These are phyloP conservation scores for Linum usitatissimum DNA, from an alignment of 345 rosid species.

Conservation along the genomic window DNA sequence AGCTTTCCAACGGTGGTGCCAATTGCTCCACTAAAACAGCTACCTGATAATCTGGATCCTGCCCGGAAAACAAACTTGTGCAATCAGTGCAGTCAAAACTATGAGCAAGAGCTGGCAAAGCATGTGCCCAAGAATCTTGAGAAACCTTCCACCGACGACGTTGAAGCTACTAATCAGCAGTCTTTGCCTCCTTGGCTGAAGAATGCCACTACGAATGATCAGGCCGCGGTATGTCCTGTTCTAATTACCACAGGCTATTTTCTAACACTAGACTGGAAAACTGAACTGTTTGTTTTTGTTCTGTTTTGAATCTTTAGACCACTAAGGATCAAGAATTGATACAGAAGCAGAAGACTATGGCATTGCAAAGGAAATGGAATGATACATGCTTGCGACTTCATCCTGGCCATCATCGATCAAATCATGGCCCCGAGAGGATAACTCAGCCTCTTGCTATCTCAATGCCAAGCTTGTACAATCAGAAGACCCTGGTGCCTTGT, in stretches of 20 bases:
- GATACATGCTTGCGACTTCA: constrained; percentile 55
- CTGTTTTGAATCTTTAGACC: constrained; percentile 20
- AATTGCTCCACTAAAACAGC: constrained; percentile 22
- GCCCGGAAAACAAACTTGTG: constrained; percentile 43
- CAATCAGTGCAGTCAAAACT: constrained; percentile 51
- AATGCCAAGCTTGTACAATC: constrained; percentile 35
- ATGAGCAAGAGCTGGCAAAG: constrained; percentile 51
- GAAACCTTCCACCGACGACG: constrained; percentile 29
- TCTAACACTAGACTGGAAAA: neutral
- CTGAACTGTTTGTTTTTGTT: neutral
- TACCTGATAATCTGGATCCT: constrained; percentile 42
- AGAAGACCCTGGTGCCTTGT: constrained; percentile 42
- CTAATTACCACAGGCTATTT: neutral
- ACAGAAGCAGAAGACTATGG: constrained; percentile 39
- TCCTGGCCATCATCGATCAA: constrained; percentile 43
- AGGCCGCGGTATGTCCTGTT: constrained; percentile 23
- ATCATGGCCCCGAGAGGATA: constrained; percentile 32
- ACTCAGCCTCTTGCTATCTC: constrained; percentile 37
- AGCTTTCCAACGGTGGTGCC: constrained; percentile 27
- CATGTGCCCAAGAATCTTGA: constrained; percentile 31
- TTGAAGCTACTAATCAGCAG: constrained; percentile 30
- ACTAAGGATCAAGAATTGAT: constrained; percentile 45
- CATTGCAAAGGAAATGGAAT: constrained; percentile 78
- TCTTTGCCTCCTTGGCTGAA: constrained; percentile 68
- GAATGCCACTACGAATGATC: constrained; percentile 44